Base-by-base conservation (phyloP, 768 basidiomycete species). In the Xerocomellus chrysenteron region DNA sequence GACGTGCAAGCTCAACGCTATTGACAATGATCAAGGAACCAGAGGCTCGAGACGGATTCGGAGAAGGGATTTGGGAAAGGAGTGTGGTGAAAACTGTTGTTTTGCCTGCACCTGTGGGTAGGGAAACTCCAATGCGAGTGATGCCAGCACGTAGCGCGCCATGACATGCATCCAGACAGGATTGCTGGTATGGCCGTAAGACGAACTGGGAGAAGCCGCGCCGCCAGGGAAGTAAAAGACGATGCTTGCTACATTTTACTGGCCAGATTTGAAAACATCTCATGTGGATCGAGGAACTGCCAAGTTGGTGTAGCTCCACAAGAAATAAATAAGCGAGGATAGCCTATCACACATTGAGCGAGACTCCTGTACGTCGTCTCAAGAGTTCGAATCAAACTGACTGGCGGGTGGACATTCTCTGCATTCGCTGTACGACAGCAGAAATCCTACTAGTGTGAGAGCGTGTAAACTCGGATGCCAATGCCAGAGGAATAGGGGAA, bases 21-120 rank as follows among this genome's bases (percentile, higher is more conserved):
- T 93, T 94, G 37, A 98, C 94, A 30, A 98, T 80, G 59, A 98
- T 86, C 56, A 98, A 74, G 8, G 90, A 83, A 47, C 80, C 76
- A 21, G 74, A 79, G 17, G 85, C 86, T 21, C 65, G 74, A 37
- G 77, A 75, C 8, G 68, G 65, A 4, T 56, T 45, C 2, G 82
- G 81, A 8, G 84, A 66, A 8, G 69, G 56, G 32, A 96, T 78
- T 7, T 84, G 81, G 10, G 85, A 83, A 19, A 96, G 78, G 21
- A 98, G 82, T 4, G 85, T 83, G 37, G 94, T 84, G 73, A 98
- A 98, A 51, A 97, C 88, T 0, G 92, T 90, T 0, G 95, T 98
- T 73, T 98, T 98, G 5, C 85, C 85, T 17, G 90, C 82, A 26
- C 92, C 93, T 33, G 92, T 92, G 42, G 93, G 92, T 6, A 92